A percentile compares a stretch with the other conserved stretches of the same genome.
Evolutionary conservation across 1,284 basidiomycete genomes (phyloP).

Genomic region (Naganishia cerealis): DNA sequence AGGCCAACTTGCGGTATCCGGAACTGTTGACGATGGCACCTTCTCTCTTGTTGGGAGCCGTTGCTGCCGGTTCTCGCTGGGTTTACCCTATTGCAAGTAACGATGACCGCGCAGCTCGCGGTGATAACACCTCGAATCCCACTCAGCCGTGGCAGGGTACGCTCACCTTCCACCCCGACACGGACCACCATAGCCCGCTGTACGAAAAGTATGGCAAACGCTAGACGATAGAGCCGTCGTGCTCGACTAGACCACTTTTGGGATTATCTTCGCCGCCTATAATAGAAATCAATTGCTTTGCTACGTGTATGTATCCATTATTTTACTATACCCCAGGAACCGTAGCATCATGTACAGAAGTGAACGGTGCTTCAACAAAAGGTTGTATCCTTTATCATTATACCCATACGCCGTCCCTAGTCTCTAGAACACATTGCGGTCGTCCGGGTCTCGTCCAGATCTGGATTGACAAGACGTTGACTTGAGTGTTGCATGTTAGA

Average conservation of each 20-base stretch:
- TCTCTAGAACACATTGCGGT: neutral
- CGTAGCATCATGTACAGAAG: neutral
- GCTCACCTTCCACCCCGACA: constrained; percentile 82
- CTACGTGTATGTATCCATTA: constrained; percentile 13
- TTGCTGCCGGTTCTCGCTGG: constrained; percentile 67
- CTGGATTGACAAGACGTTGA: neutral
- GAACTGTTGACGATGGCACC: constrained; percentile 84
- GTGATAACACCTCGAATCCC: constrained; percentile 33
- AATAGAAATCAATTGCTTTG: neutral
- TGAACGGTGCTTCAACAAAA: constrained; percentile 11
- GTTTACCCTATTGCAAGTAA: constrained; percentile 33
- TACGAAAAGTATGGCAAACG: constrained; percentile 40
- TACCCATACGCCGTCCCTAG: neutral
- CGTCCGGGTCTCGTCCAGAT: too few species aligned
- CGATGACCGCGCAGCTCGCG: constrained; percentile 2
- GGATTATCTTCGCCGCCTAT: constrained; percentile 11
- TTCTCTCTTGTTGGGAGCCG: constrained; percentile 75
- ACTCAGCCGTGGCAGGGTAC: constrained; percentile 61
- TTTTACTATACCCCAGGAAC: constrained; percentile 4
- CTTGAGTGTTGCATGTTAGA: neutral
- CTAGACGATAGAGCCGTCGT: neutral
- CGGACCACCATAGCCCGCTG: constrained; percentile 57
- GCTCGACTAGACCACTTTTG: neutral
- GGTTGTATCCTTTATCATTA: constrained; percentile 13
- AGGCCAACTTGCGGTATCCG: constrained; percentile 58